phyloP scores from a whole-genome alignment of 2,329 filamentous ascomycete genomes.

The Penicillium sp. region DNA sequence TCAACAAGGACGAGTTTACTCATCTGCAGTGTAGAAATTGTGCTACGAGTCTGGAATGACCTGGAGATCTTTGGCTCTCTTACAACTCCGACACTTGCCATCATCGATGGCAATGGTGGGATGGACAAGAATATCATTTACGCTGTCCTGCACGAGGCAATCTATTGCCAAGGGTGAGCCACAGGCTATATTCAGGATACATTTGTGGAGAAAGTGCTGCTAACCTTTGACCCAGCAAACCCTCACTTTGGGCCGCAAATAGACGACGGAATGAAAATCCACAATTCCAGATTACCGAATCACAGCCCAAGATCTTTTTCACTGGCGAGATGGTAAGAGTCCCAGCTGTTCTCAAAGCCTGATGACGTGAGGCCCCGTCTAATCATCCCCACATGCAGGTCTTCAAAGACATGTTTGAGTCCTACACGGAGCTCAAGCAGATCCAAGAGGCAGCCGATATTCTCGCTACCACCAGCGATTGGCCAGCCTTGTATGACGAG shows the following conservation, averaged over 20 bases:
- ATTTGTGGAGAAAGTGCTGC: background rate
- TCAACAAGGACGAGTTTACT: background rate
- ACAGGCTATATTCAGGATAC: background rate
- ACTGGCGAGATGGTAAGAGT: constrained; percentile 77
- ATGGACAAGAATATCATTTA: constrained; percentile 83
- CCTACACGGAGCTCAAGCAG: constrained; percentile 72
- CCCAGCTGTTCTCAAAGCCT: background rate
- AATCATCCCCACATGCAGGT: constrained; percentile 48
- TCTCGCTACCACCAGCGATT: constrained; percentile 68
- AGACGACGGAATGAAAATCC: constrained; percentile 40
- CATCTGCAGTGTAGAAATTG: constrained; percentile 50
- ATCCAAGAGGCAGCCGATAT: constrained; percentile 69
- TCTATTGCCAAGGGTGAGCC: constrained; percentile 72
- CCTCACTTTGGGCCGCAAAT: constrained; percentile 75
- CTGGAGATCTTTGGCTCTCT: constrained; percentile 75
- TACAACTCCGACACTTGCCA: constrained; percentile 68
- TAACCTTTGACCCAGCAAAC: constrained; percentile 44
- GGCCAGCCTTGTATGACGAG: constrained; percentile 76
- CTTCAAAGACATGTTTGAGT: constrained; percentile 80
- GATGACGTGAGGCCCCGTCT: background rate
- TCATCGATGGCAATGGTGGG: constrained; percentile 66
- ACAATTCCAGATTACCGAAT: constrained; percentile 50
- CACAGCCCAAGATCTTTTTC: constrained; percentile 67
- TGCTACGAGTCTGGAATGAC: constrained; percentile 71
- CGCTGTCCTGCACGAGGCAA: constrained; percentile 80